Evolutionary conservation across 2,329 filamentous ascomycete genomes (phyloP).

Genomic region (Bipolaris zeicola): DNA sequence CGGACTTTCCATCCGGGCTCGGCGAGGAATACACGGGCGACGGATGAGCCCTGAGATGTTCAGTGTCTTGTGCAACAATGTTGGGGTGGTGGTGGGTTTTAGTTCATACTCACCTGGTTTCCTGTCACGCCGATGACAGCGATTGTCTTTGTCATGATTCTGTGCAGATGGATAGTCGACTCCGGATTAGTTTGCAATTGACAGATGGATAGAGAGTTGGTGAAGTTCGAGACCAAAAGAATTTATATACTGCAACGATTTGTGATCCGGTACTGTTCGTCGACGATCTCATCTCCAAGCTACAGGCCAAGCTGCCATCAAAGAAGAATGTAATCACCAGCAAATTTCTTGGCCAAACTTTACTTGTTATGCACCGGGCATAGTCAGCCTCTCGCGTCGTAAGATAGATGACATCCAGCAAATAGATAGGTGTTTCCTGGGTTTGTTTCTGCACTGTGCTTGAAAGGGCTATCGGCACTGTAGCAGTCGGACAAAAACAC

Average conservation of each 20-base stretch:
- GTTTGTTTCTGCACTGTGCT: background rate
- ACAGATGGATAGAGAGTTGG: background rate
- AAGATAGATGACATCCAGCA: background rate
- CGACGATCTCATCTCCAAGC: background rate
- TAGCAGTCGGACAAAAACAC: background rate
- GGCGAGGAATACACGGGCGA: constrained; percentile 31
- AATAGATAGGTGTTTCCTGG: background rate
- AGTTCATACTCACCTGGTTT: background rate
- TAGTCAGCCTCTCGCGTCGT: background rate
- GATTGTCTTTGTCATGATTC: constrained; percentile 23
- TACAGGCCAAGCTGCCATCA: background rate
- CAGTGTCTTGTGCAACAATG: background rate
- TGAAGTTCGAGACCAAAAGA: background rate
- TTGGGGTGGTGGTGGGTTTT: background rate
- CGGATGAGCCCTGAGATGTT: background rate
- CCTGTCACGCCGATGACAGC: background rate
- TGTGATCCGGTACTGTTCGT: background rate
- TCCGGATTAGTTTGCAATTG: background rate
- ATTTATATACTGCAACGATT: background rate
- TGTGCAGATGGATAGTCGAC: background rate
- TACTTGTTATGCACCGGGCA: background rate
- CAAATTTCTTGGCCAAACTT: background rate
- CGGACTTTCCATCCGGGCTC: constrained; percentile 36
- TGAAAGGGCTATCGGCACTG: background rate
- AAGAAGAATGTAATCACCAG: background rate